Evolutionary conservation across 108 stramenopile species (phyloP), one percentile per base, ranked within the genome.

Genomic region (Epithemia pelagica): DNA sequence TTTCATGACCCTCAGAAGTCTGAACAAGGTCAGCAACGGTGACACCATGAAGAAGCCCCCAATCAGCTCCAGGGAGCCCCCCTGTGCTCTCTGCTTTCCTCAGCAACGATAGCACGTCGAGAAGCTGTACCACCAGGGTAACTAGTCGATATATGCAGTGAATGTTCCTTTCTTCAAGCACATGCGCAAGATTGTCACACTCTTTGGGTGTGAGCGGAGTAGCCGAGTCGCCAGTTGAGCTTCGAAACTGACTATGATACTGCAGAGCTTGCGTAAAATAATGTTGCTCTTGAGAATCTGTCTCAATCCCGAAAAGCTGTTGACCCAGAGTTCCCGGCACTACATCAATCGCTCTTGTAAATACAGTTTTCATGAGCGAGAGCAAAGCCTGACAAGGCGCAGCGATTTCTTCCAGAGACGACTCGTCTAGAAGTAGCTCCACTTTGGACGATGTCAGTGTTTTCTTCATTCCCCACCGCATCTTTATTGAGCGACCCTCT

Each of bases 11-110:
- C 27, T 83, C 86, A 24, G 65, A 54, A 31, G 68, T 75, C 65
- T 82, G 76, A 1, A 88, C 86, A 52, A 91, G 72, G 56, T 88
- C 84, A 52, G 76, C 68, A 31, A 86, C 71, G 21, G 88, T 82
- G 54, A 90, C 63, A 27, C 91, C 90, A 65, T 92, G 90, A 25
- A 95, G 70, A 24, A 84, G 75, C 52, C 91, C 94, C 89, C 89
- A 95, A 28, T 92, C 80, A 5, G 92, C 88, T 64, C 85, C 87
- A 15, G 86, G 88, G 20, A 91, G 65, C 22, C 85, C 79, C 28
- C 78, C 82, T 61, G 71, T 79, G 20, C 54, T 55, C 59, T 92
- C 86, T 20, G 90, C 89, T 30, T 80, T 77, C 27, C 68, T 64
- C 23, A 95, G 81, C 53, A 82, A 73, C 19, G 82, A 75, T 0